phyloP scores from a whole-genome alignment of 345 rosid genomes.

The Microcos paniculata region DNA sequence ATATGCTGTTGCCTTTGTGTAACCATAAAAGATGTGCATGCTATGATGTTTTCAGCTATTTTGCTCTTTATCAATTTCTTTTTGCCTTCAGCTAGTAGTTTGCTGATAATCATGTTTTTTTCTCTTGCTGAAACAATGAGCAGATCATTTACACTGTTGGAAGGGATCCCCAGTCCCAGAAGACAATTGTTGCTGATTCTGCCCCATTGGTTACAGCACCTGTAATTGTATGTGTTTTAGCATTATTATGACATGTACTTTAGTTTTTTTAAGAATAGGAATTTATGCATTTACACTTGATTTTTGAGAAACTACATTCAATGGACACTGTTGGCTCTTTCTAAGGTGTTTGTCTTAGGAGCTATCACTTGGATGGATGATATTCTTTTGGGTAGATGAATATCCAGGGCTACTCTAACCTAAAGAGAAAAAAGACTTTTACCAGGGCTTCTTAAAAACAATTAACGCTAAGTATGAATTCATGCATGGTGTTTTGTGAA shows the following conservation, averaged over 20 bases:
- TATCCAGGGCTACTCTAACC: background rate
- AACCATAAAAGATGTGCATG: background rate
- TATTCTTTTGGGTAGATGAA: background rate
- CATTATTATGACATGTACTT: conserved; percentile 18
- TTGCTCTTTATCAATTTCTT: background rate
- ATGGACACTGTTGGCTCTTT: background rate
- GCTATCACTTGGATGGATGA: background rate
- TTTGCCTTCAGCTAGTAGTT: conserved; percentile 8
- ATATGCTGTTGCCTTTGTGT: too few relatives aligned
- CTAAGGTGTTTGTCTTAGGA: conserved; percentile 4
- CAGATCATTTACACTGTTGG: conserved; percentile 90
- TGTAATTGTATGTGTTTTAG: conserved; percentile 59
- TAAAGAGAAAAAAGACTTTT: background rate
- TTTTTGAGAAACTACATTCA: background rate
- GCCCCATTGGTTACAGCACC: conserved; percentile 68
- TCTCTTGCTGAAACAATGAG: conserved; percentile 18
- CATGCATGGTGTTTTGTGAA: background rate
- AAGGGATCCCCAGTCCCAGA: conserved; percentile 69
- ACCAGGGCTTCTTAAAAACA: background rate
- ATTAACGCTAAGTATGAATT: conserved; percentile 2
- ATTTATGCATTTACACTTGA: background rate
- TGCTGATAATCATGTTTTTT: background rate
- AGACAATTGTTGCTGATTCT: conserved; percentile 57
- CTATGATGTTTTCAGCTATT: conserved; percentile 2
- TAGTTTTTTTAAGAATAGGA: background rate